These are phyloP conservation scores for Prunus armeniaca DNA, from an alignment of 306 rosid genomes.

Conservation along the genomic window DNA sequence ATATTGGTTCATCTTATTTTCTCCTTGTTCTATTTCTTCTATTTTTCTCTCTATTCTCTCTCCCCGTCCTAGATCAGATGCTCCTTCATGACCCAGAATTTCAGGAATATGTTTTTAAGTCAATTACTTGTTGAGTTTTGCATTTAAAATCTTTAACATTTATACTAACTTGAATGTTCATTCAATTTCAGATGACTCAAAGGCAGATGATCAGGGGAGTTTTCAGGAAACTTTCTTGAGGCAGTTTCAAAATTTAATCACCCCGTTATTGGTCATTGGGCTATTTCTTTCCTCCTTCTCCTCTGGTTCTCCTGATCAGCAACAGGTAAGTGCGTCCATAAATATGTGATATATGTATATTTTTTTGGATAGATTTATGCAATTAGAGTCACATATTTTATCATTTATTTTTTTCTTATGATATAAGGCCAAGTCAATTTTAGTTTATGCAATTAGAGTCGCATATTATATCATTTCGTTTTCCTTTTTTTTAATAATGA, in stretches of 20 bases:
- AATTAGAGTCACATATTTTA: not conserved
- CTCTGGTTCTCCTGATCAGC: conserved; percentile 58
- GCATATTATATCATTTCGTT: not conserved
- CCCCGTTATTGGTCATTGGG: conserved; percentile 59
- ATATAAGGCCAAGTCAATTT: not conserved
- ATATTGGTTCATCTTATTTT: not conserved
- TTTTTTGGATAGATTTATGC: not conserved
- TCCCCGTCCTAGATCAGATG: not conserved
- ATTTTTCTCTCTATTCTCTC: not conserved
- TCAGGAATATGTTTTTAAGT: not conserved
- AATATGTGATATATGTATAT: not conserved
- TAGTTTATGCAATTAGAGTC: not conserved
- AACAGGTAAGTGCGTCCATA: conserved; percentile 50
- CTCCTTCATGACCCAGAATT: not conserved
- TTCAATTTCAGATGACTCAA: conserved; percentile 62
- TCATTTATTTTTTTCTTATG: not conserved
- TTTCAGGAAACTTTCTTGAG: conserved; percentile 57
- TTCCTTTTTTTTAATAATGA: not conserved
- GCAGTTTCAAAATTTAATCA: conserved; percentile 49
- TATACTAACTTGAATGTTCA: conserved; percentile 10
- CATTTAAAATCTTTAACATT: not conserved
- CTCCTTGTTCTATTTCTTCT: not conserved
- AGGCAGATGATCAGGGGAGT: conserved; percentile 56
- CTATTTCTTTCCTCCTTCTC: conserved; percentile 54
- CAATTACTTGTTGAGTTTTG: not conserved